phyloP scores from a whole-genome alignment of 2,329 filamentous ascomycete genomes.

The Fusarium camptoceras region DNA sequence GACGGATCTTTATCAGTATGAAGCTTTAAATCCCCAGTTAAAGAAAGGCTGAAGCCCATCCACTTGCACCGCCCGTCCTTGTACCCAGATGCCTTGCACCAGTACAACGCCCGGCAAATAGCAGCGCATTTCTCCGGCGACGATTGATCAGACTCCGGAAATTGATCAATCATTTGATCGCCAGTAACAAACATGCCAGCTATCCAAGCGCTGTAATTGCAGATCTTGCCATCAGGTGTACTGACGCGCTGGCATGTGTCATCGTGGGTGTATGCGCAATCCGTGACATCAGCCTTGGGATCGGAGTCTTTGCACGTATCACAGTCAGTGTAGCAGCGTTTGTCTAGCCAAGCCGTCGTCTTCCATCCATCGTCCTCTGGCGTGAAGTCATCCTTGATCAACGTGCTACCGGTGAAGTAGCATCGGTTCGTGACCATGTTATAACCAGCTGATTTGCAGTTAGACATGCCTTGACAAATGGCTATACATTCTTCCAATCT shows the following conservation, averaged over 20 bases:
- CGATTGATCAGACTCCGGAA: background rate
- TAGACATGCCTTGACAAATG: background rate
- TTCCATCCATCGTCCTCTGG: background rate
- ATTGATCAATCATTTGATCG: background rate
- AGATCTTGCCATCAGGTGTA: background rate
- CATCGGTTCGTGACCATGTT: background rate
- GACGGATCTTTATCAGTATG: background rate
- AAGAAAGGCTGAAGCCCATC: background rate
- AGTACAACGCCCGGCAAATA: background rate
- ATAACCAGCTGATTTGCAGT: background rate
- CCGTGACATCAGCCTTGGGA: background rate
- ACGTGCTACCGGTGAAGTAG: background rate
- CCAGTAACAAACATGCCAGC: background rate
- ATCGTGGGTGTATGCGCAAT: conserved; percentile 1
- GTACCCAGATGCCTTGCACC: conserved; percentile 11
- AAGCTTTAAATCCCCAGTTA: background rate
- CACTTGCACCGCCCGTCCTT: conserved; percentile 9
- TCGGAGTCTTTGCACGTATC: background rate
- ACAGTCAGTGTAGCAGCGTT: background rate
- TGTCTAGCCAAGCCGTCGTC: background rate
- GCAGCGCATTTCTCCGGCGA: conserved; percentile 17
- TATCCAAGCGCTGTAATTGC: background rate
- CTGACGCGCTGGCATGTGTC: background rate
- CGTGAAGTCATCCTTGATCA: background rate
- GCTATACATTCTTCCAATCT: background rate